Conservation (phyloP, 768 basidiomycete genomes). For the Phylloporus sp. region DNA sequence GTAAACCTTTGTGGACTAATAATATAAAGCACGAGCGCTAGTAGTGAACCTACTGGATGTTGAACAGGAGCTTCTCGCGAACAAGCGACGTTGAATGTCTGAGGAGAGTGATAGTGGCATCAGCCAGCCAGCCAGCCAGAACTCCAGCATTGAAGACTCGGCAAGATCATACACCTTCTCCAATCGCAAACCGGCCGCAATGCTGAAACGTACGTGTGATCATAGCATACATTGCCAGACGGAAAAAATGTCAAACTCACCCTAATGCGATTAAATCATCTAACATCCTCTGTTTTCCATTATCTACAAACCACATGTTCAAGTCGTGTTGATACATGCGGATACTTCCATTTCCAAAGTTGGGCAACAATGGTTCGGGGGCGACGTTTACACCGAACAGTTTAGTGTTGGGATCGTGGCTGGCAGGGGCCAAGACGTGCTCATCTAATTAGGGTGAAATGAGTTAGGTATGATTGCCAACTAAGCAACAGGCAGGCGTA, state of each 20-base stretch:
- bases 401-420: slow-evolving; percentile 3
- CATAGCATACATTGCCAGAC: too few relatives aligned
- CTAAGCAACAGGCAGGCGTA: slow-evolving; percentile 11
- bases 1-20: too few relatives aligned
- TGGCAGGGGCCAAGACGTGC: slow-evolving; percentile 15
- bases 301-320: slow-evolving; percentile 42
- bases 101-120: too few relatives aligned
- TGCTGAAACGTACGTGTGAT: slow-evolving; percentile 4
- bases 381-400: slow-evolving; percentile 26
- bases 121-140: too few relatives aligned
- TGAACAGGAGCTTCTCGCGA: too few relatives aligned
- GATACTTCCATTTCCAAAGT: slow-evolving; percentile 42
- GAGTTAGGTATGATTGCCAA: neutral
- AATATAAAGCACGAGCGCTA: too few relatives aligned
- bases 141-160: slow-evolving; percentile 24
- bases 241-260: slow-evolving; percentile 3
- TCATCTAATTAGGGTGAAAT: slow-evolving; percentile 14
- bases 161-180: slow-evolving; percentile 28
- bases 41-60: too few relatives aligned
- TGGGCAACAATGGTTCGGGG: slow-evolving; percentile 35
- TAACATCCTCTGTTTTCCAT: slow-evolving; percentile 42
- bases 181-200: slow-evolving; percentile 17
- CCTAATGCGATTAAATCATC: slow-evolving; percentile 38
- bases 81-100: too few relatives aligned
- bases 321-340: slow-evolving; percentile 43